phyloP scores from a whole-genome alignment of 177 flowering plant genomes.

The Vitis hybrid region DNA sequence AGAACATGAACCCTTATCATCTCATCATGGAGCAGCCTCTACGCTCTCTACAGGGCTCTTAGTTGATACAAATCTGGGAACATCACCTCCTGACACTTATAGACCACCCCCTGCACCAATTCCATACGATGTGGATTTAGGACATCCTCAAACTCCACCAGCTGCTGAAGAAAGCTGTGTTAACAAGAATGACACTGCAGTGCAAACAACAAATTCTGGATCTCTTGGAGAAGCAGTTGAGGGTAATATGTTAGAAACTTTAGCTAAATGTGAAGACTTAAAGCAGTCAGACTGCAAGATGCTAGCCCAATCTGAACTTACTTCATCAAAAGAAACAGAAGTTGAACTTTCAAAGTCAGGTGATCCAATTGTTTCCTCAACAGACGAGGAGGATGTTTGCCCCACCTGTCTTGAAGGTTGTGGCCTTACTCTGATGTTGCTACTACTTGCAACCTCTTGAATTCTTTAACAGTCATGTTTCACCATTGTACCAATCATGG shows the following conservation, averaged over 20 bases:
- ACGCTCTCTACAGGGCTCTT: constrained; percentile 47
- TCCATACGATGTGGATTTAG: constrained; percentile 44
- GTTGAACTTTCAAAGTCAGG: constrained; percentile 37
- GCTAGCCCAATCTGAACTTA: constrained; percentile 24
- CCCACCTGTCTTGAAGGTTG: constrained; percentile 72
- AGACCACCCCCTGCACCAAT: constrained; percentile 71
- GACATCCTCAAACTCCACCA: constrained; percentile 38
- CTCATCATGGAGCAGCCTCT: constrained; percentile 38
- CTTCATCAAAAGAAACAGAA: constrained; percentile 21
- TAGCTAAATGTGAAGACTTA: constrained; percentile 26
- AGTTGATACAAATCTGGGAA: constrained; percentile 65
- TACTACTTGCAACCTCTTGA: not conserved
- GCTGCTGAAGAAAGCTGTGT: constrained; percentile 22
- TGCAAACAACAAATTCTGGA: constrained; percentile 25
- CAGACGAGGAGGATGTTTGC: constrained; percentile 64
- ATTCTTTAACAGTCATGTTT: not conserved
- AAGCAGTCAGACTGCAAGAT: constrained; percentile 32
- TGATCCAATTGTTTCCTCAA: constrained; percentile 18
- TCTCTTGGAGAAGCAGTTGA: constrained; percentile 21
- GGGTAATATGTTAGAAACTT: constrained; percentile 16
- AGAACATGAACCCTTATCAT: constrained; percentile 59
- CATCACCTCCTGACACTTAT: constrained; percentile 61
- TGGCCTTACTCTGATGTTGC: not conserved
- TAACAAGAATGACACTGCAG: constrained; percentile 25
- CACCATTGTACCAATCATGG: not conserved